Evolutionary conservation across 2,329 filamentous ascomycete genomes (phyloP).

Genomic region (Colletotrichum lupini): DNA sequence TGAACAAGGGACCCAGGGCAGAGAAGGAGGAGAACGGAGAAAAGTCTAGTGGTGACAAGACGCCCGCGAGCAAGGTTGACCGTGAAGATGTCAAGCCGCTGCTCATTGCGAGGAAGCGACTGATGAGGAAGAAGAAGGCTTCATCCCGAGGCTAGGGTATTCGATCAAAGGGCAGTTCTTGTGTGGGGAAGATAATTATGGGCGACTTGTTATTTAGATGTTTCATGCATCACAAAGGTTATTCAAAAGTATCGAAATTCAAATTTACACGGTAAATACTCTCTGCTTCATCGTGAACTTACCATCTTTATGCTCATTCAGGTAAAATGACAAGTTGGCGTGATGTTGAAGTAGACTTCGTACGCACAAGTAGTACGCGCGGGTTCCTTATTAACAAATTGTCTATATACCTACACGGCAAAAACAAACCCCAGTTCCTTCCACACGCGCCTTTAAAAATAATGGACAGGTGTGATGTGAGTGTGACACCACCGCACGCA

Average conservation of each 20-base stretch:
- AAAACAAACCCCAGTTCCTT: neutral
- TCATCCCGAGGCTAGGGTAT: slow-evolving; percentile 45
- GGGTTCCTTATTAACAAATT: neutral
- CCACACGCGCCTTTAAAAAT: slow-evolving; percentile 3
- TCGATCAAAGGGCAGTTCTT: neutral
- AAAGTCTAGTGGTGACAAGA: slow-evolving; percentile 16
- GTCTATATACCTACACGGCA: slow-evolving; percentile 11
- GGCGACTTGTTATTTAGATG: neutral
- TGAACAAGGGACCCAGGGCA: slow-evolving; percentile 47
- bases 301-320: neutral
- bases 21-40: slow-evolving; percentile 35
- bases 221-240: neutral
- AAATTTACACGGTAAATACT: neutral
- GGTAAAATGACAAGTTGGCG: too few relatives aligned
- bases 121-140: slow-evolving; percentile 78
- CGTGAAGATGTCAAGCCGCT: slow-evolving; percentile 66
- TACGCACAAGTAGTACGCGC: neutral
- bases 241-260: slow-evolving; percentile 9
- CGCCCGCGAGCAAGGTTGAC: slow-evolving; percentile 38
- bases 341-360: neutral
- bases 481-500: slow-evolving; percentile 3
- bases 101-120: slow-evolving; percentile 87
- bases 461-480: slow-evolving; percentile 10
- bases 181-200: neutral
- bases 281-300: neutral